Conservation (phyloP, 2,329 filamentous ascomycete genomes). For the Aspergillus sojae region DNA sequence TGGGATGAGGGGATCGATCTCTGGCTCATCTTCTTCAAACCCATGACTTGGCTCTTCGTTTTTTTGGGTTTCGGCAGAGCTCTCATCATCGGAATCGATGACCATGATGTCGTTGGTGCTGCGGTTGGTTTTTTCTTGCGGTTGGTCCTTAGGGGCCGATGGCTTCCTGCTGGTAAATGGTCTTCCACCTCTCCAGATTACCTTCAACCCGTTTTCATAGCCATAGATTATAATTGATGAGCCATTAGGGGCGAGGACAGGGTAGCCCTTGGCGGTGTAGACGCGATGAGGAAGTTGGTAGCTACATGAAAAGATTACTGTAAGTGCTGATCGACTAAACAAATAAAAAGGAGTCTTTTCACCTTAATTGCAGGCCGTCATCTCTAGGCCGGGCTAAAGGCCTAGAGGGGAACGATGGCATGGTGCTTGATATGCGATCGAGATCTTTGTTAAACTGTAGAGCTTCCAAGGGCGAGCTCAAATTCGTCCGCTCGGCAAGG, state of each 20-base stretch:
- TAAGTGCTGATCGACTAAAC: slow-evolving; percentile 9
- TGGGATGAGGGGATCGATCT: slow-evolving; percentile 59
- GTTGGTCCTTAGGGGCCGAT: slow-evolving; percentile 26
- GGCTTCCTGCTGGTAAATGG: slow-evolving; percentile 43
- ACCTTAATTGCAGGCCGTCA: slow-evolving; percentile 49
- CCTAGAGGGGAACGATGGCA: slow-evolving; percentile 39
- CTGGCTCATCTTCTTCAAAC: slow-evolving; percentile 57
- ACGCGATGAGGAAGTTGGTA: slow-evolving; percentile 63
- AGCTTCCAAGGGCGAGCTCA: neutral
- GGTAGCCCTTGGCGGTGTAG: slow-evolving; percentile 60
- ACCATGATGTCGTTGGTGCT: slow-evolving; percentile 54
- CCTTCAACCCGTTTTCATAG: slow-evolving; percentile 59
- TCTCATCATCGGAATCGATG: slow-evolving; percentile 60
- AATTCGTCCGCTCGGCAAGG: neutral
- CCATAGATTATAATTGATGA: slow-evolving; percentile 65
- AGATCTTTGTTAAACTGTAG: neutral
- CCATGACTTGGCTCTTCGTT: slow-evolving; percentile 33
- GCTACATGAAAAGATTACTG: slow-evolving; percentile 39
- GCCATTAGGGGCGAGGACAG: slow-evolving; percentile 60
- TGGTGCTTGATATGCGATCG: slow-evolving; percentile 19
- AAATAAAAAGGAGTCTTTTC: slow-evolving; percentile 6
- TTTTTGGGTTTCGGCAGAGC: slow-evolving; percentile 36
- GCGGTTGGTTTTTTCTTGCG: slow-evolving; percentile 24
- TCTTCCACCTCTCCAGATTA: slow-evolving; percentile 64
- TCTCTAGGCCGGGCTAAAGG: slow-evolving; percentile 43